A percentile compares a stretch with the other conserved stretches of the same genome.
phyloP scores from a whole-genome alignment of 192 early-diverging fungal genomes.

The Coemansia sp. region DNA sequence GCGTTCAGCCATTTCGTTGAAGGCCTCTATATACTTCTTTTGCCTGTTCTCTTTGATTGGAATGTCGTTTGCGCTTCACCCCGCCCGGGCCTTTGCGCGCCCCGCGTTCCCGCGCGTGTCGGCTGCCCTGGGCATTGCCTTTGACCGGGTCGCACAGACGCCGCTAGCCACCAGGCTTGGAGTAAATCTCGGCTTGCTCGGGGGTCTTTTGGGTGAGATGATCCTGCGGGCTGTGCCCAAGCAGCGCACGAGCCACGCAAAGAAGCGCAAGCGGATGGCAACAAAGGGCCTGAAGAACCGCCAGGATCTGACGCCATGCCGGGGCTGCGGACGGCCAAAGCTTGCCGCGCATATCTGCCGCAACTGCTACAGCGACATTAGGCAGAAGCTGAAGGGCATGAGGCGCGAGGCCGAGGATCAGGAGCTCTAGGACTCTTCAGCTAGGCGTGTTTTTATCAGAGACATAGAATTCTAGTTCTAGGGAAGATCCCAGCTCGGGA shows the following conservation, averaged over 20 bases:
- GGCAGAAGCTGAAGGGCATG: slow-evolving; percentile 37
- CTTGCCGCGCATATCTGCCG: slow-evolving; percentile 72
- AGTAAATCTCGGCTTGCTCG: slow-evolving; percentile 25
- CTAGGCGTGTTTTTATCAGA: too few relatives aligned
- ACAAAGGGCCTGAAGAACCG: slow-evolving; percentile 70
- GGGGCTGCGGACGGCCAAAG: slow-evolving; percentile 68
- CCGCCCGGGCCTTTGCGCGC: slow-evolving; percentile 19
- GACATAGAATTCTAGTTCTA: too few relatives aligned
- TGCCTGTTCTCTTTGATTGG: too few relatives aligned
- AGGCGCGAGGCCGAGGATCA: slow-evolving; percentile 11
- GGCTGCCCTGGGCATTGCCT: background rate
- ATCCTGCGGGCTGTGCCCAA: slow-evolving; percentile 84
- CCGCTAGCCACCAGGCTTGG: slow-evolving; percentile 13
- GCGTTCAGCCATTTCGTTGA: too few relatives aligned
- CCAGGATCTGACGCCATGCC: slow-evolving; percentile 65
- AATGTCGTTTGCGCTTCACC: too few relatives aligned
- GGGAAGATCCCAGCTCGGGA: slow-evolving; percentile 33
- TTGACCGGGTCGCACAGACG: slow-evolving; percentile 3
- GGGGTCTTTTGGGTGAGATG: slow-evolving; percentile 50
- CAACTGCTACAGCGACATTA: slow-evolving; percentile 67
- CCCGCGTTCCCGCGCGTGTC: slow-evolving; percentile 15
- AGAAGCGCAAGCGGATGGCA: slow-evolving; percentile 78
- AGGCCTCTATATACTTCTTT: too few relatives aligned
- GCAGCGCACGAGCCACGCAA: slow-evolving; percentile 87
- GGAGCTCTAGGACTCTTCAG: background rate